Evolutionary conservation across 495 filamentous ascomycete genomes (phyloP).

Genomic region (Thermothielavioides terrestris): DNA sequence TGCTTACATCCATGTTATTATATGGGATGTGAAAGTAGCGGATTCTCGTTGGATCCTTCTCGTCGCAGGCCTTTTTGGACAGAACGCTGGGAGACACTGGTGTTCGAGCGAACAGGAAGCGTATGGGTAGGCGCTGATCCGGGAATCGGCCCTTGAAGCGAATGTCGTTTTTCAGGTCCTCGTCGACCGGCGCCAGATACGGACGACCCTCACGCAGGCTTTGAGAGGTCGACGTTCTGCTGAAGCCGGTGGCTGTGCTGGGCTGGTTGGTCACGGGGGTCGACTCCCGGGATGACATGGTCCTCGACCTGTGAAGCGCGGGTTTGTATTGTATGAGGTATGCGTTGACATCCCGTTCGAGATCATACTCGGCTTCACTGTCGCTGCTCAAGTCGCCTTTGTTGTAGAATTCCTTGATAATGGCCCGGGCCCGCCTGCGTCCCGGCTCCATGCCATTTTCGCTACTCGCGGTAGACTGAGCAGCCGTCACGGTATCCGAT

Average conservation of each 20-base stretch:
- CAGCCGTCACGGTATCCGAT: no score
- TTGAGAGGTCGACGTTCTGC: background rate
- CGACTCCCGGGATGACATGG: background rate
- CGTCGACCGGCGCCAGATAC: constrained; percentile 5
- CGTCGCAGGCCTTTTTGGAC: background rate
- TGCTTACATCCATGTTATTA: constrained; percentile 17
- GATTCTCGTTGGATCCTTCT: constrained; percentile 2
- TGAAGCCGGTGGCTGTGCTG: no score
- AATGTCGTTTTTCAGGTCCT: constrained; percentile 4
- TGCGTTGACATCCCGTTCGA: constrained; percentile 15
- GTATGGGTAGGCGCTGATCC: constrained; percentile 12
- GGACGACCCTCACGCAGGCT: background rate
- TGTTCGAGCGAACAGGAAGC: background rate
- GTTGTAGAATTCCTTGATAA: background rate
- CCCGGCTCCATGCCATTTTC: constrained; percentile 1
- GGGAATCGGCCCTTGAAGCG: constrained; percentile 16
- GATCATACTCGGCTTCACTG: constrained; percentile 1
- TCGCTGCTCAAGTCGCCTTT: no score
- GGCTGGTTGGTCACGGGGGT: no score
- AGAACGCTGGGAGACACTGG: constrained; percentile 3
- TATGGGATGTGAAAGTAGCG: constrained; percentile 17
- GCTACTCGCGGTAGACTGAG: no score
- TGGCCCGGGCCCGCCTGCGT: background rate
- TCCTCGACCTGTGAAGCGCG: background rate
- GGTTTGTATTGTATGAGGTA: constrained; percentile 20